These are phyloP conservation scores for Xylaria flabelliformis DNA, from an alignment of 495 filamentous ascomycete species.

Conservation along the genomic window DNA sequence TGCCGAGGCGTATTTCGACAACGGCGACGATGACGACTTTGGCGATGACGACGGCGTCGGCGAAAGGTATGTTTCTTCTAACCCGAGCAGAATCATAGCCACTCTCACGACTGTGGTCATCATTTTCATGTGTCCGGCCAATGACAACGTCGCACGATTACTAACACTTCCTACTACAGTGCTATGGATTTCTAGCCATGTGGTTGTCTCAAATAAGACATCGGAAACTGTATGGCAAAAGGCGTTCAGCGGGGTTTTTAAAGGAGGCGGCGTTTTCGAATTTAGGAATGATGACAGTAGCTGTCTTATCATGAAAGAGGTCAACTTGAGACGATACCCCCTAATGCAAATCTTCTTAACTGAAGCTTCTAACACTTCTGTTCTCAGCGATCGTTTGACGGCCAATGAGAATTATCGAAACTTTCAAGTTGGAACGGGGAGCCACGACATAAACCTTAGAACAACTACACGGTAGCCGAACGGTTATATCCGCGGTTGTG, in stretches of 20 bases:
- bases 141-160: conserved; percentile 44
- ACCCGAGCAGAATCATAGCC: background rate
- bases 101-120: background rate
- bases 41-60: conserved; percentile 54
- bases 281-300: background rate
- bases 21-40: conserved; percentile 53
- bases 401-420: too few relatives aligned
- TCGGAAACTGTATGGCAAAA: background rate
- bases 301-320: background rate
- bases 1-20: conserved; percentile 61
- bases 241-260: background rate
- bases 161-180: conserved; percentile 23
- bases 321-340: conserved; percentile 10
- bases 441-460: too few relatives aligned
- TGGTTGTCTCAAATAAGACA: conserved; percentile 45
- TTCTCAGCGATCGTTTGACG: too few relatives aligned
- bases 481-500: too few relatives aligned
- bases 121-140: conserved; percentile 49
- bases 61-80: conserved; percentile 35
- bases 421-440: too few relatives aligned
- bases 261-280: conserved; percentile 14
- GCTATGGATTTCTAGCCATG: conserved; percentile 39
- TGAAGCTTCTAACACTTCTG: background rate
- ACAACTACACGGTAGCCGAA: too few relatives aligned
- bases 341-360: background rate